Percentiles rank a stretch among this genome's conserved stretches.
Evolutionary conservation across 768 basidiomycete species (phyloP).

Genomic region (Pisolithus orientalis): DNA sequence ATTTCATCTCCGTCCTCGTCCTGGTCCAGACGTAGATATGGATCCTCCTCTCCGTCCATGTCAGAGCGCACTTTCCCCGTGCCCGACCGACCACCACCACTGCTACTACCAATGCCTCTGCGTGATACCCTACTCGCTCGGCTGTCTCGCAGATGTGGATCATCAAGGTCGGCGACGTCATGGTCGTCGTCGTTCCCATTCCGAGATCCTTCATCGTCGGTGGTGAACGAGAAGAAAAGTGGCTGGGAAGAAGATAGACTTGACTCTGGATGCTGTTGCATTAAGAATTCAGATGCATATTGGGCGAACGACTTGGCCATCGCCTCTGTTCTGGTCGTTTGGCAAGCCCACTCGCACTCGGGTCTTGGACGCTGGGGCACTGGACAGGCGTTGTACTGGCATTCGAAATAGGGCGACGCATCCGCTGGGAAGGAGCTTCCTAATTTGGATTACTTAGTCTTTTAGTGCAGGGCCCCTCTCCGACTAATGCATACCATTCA

Average conservation of each 20-base stretch:
- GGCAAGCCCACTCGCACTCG: too few species aligned
- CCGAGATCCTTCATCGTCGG: slow-evolving; percentile 64
- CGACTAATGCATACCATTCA: too few species aligned
- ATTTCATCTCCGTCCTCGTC: slow-evolving; percentile 69
- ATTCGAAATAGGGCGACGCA: too few species aligned
- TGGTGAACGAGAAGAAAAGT: slow-evolving; percentile 85
- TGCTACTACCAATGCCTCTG: slow-evolving; percentile 16
- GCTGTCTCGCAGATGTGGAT: slow-evolving; percentile 58
- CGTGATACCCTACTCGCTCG: slow-evolving; percentile 28
- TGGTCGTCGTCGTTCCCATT: slow-evolving; percentile 40
- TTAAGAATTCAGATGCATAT: slow-evolving; percentile 79
- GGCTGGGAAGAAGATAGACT: slow-evolving; percentile 63
- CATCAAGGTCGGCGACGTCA: slow-evolving; percentile 68
- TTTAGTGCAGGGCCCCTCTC: too few species aligned
- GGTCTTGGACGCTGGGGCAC: too few species aligned
- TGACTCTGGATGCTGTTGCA: slow-evolving; percentile 44
- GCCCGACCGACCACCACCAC: slow-evolving; percentile 36
- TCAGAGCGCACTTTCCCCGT: too few species aligned
- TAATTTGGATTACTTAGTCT: too few species aligned
- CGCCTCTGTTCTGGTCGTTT: slow-evolving; percentile 1
- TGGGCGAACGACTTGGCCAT: slow-evolving; percentile 72
- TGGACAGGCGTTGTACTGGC: too few species aligned
- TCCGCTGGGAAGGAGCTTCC: too few species aligned
- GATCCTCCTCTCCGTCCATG: slow-evolving; percentile 47
- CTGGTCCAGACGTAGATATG: slow-evolving; percentile 70